phyloP scores from a whole-genome alignment of 129 eudicot genomes.

The Chrysanthemum seticuspe region DNA sequence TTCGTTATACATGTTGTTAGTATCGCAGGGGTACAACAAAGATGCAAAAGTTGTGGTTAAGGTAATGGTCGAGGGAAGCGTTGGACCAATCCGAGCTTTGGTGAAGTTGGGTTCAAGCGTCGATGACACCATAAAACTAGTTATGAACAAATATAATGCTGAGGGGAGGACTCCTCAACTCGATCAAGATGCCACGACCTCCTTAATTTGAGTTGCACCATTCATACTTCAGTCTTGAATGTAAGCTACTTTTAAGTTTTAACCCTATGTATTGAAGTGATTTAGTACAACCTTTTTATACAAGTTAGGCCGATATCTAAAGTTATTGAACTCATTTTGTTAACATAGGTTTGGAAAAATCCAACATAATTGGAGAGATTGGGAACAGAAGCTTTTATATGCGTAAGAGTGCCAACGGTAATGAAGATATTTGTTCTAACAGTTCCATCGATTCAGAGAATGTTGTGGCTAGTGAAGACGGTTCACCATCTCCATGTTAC shows the following conservation, averaged over 20 bases:
- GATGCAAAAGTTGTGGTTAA: slow-evolving; percentile 78
- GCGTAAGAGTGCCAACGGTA: slow-evolving; percentile 41
- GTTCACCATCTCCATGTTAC: slow-evolving; percentile 17
- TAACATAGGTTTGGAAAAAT: slow-evolving; percentile 58
- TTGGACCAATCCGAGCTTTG: slow-evolving; percentile 74
- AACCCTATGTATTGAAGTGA: background rate
- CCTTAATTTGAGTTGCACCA: slow-evolving; percentile 60
- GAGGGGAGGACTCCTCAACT: slow-evolving; percentile 74
- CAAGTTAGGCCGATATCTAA: too few relatives aligned
- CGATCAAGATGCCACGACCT: slow-evolving; percentile 46
- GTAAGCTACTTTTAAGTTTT: slow-evolving; percentile 34
- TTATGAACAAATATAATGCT: slow-evolving; percentile 52
- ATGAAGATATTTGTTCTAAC: background rate
- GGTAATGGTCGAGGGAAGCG: slow-evolving; percentile 79
- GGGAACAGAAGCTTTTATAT: slow-evolving; percentile 86
- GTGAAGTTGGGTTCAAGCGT: slow-evolving; percentile 76
- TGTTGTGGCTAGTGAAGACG: background rate
- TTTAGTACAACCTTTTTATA: background rate
- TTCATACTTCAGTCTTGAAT: slow-evolving; percentile 68
- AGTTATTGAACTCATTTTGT: background rate
- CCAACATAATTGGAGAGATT: slow-evolving; percentile 61
- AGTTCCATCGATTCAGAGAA: slow-evolving; percentile 3
- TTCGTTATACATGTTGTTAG: slow-evolving; percentile 11
- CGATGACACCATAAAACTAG: slow-evolving; percentile 70
- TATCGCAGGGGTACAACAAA: slow-evolving; percentile 49